Base-by-base conservation (phyloP, 495 filamentous ascomycete species). In the Sordaria brevicollis region DNA sequence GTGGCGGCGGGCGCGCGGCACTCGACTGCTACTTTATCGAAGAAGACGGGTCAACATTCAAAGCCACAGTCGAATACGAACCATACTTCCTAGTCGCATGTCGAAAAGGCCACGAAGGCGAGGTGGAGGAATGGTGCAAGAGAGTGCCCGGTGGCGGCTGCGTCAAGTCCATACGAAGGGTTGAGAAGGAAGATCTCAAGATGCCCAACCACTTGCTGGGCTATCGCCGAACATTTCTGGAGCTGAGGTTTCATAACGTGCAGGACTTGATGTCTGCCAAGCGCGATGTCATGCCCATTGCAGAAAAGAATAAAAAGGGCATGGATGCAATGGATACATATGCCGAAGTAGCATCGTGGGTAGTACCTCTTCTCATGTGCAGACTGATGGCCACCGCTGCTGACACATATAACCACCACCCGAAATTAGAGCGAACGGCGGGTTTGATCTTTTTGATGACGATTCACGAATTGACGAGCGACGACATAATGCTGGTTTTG, bases 21-120 rank as follows among this genome's bases (percentile, higher is more conserved):
- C 89, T 99, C 68, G 96, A 99, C 80, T 97, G 90, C 80, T 99
- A 97, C 81, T 98, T 99, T 80, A 88, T 99, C 65, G 93, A 95
- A 76, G 93, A 97, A 68, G 92, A 94, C 75, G 94, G 94, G 11
- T 87, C 87, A 29, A 97, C 92, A 31, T 99, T 98, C 86, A 98
- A 98, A 79, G 94, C 95, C 43, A 97, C 94, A 21, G 82, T 98
- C 70, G 92, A 96, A 79, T 97, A 97, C 76, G 93, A 97, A 77
- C 95, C 95, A 34, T 99, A 99, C 80, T 96, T 99, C 72, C 82
- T 98, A 57, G 88, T 99, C 68, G 93, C 93, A 4, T 91, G 94
- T 19, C 93, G 93, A 77, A 92, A 89, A 74, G 92, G 92, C 1
- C 89, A 89, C 73, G 96, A 99, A 79, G 84, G 87, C 70, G 95